Evolutionary conservation across 2,329 filamentous ascomycete genomes (phyloP).

Genomic region (Magnaporthiopsis incrustans): DNA sequence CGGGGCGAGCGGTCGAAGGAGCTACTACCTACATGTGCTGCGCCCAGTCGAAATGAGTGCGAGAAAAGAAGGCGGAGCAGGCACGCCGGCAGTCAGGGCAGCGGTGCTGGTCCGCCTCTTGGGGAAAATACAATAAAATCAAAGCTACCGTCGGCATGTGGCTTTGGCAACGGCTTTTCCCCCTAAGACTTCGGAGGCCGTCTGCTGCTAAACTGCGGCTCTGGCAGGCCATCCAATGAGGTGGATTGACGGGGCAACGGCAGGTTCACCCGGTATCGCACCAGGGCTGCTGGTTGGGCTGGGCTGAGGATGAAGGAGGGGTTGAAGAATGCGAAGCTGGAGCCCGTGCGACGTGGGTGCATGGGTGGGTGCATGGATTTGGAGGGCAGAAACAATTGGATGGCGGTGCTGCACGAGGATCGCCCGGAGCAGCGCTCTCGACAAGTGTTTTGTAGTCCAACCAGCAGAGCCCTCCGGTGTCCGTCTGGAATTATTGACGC

Average conservation of each 20-base stretch:
- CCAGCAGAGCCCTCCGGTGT: background rate
- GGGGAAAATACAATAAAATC: background rate
- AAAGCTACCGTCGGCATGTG: background rate
- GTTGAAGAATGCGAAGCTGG: background rate
- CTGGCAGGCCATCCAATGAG: background rate
- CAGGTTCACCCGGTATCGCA: background rate
- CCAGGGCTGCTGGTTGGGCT: background rate
- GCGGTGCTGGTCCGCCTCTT: background rate
- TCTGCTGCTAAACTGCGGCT: background rate
- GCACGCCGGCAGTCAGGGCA: background rate
- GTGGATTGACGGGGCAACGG: background rate
- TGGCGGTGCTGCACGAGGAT: background rate
- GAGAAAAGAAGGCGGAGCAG: background rate
- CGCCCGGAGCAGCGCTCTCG: background rate
- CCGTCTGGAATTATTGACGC: background rate
- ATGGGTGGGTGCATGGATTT: background rate
- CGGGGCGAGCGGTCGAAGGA: background rate
- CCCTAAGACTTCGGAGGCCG: background rate
- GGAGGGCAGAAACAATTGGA: background rate
- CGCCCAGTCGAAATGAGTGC: background rate
- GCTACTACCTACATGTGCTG: background rate
- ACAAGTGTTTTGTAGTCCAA: background rate
- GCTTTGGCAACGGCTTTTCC: background rate
- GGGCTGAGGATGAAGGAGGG: background rate
- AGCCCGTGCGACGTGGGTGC: background rate